A percentile compares a stretch with the other conserved stretches of the same genome.
Conservation (phyloP, 352 stramenopile genomes). For the Globisporangium barbulae region DNA sequence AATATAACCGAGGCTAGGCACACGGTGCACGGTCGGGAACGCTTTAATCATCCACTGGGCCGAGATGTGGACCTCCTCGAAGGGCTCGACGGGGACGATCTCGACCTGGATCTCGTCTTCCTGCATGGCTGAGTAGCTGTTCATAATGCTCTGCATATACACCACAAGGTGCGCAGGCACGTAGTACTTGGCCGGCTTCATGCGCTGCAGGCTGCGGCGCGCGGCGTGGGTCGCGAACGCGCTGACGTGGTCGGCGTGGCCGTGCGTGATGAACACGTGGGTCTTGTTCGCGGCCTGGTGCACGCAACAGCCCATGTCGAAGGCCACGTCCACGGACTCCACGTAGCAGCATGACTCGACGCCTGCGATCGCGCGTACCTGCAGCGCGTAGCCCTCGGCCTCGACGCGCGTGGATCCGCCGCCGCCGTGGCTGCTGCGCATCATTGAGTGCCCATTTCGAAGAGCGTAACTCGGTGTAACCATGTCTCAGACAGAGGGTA, state of each 20-base stretch:
- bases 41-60: conserved; percentile 57
- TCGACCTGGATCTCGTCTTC: conserved; percentile 46
- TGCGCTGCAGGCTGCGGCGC: conserved; percentile 43
- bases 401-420: conserved; percentile 21
- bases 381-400: conserved; percentile 48
- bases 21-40: conserved; percentile 66
- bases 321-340: conserved; percentile 67
- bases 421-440: neutral
- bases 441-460: neutral
- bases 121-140: conserved; percentile 58
- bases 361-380: conserved; percentile 61
- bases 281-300: conserved; percentile 48
- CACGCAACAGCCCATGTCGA: conserved; percentile 68
- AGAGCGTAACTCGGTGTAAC: neutral
- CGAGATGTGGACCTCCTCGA: conserved; percentile 56
- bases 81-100: conserved; percentile 46
- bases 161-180: conserved; percentile 46
- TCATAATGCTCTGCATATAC: conserved; percentile 53
- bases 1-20: conserved; percentile 75
- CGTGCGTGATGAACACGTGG: conserved; percentile 87
- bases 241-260: conserved; percentile 81
- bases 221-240: conserved; percentile 60
- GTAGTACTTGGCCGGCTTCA: conserved; percentile 69
- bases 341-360: conserved; percentile 79
- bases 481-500: neutral